Base-by-base conservation (phyloP, 108 stramenopile species). In the Bacterosira constricta region DNA sequence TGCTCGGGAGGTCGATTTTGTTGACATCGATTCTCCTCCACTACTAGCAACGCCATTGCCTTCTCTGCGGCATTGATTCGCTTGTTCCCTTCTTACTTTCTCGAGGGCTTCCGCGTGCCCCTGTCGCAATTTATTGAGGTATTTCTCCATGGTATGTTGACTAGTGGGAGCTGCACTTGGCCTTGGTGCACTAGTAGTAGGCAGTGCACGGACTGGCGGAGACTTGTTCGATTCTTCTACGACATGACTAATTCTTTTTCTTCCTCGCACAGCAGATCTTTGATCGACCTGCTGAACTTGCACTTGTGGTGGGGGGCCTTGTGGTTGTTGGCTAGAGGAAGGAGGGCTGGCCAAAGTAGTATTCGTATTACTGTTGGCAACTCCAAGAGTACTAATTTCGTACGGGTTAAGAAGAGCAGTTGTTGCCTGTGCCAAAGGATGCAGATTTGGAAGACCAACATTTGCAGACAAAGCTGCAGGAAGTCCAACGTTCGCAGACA, bases 31-130 rank as follows among this genome's bases (percentile, higher is more conserved):
- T 3, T 59, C 57, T 21, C 57, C 57, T 59, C 35, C 57, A 37
- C 18, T 20, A 47, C 46, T 23, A 47, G 23, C 46, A 18, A 8
- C 3, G 17, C 13, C 18, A 30, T 31, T 45, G 39, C 32, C 1
- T 21, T 7, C 35, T 42, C 7, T 35, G 13, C 21, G 1, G 59
- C 11, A 21, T 23, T 45, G 20, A 39, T 38, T 12, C 20, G 35
- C 56, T 59, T 65, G 44, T 63, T 49, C 44, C 27, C 44, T 66
- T 56, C 50, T 49, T 60, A 6, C 37, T 65, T 49, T 46, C 31
- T 56, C 26, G 6, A 59, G 11, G 4, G 65, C 65, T n/a, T 66
- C 53, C 11, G 46, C 74, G 29, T 75, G 74, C 0, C 58, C 32
- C 52, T 61, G 57, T 18, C 59, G 57, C 36, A 75, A 36, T 51